phyloP scores from a whole-genome alignment of 1,284 basidiomycete genomes.

The Ustilago esculenta region DNA sequence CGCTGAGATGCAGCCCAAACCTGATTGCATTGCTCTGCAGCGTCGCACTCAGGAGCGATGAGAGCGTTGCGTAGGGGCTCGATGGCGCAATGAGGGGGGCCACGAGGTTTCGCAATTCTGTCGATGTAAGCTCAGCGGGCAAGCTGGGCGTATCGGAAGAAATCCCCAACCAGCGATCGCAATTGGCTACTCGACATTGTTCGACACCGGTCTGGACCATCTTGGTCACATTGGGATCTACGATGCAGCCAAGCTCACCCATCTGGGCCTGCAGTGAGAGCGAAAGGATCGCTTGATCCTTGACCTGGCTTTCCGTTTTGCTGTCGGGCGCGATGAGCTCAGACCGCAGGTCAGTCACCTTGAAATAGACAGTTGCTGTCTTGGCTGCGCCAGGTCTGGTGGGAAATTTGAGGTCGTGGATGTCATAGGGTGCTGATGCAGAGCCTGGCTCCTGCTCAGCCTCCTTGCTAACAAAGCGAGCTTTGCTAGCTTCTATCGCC shows the following conservation, averaged over 20 bases:
- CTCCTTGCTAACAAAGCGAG: constrained; percentile 52
- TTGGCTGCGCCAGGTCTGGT: constrained; percentile 17
- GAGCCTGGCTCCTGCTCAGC: constrained; percentile 41
- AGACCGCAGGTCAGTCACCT: constrained; percentile 80
- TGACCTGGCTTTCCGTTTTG: constrained; percentile 49
- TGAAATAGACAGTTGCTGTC: constrained; percentile 76
- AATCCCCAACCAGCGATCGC: constrained; percentile 72
- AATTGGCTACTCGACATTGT: constrained; percentile 75
- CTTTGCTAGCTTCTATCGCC: constrained; percentile 72
- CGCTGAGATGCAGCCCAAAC: constrained; percentile 60
- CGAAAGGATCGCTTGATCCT: constrained; percentile 22
- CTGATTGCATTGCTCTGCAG: constrained; percentile 48
- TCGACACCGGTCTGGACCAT: constrained; percentile 83
- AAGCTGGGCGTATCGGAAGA: constrained; percentile 63
- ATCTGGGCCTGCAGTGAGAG: constrained; percentile 57
- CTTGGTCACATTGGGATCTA: constrained; percentile 71
- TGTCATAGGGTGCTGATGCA: constrained; percentile 66
- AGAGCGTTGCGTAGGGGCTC: constrained; percentile 45
- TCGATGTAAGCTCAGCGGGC: constrained; percentile 17
- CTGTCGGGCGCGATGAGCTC: constrained; percentile 70
- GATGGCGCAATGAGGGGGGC: constrained; percentile 30
- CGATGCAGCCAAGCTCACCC: constrained; percentile 84
- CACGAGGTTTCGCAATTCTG: constrained; percentile 13
- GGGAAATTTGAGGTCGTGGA: constrained; percentile 37
- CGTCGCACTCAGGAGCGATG: constrained; percentile 56